A percentile compares a stretch with the other conserved stretches of the same genome.
These are phyloP conservation scores for Alternaria hordeiaustralica DNA, from an alignment of 2,329 filamentous ascomycete genomes.

Conservation along the genomic window DNA sequence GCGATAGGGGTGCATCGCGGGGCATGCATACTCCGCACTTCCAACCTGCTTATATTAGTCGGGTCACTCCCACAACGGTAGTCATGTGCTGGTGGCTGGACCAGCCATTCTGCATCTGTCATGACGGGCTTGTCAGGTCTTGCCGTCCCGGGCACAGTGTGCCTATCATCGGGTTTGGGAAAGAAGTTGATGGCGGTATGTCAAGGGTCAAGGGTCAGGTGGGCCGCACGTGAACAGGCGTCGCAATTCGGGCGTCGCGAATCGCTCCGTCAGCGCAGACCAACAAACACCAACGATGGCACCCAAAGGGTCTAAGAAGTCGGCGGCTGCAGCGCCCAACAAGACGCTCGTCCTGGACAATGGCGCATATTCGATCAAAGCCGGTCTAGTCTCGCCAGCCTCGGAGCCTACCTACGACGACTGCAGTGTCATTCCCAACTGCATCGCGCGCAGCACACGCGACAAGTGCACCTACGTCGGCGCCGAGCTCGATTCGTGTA, in stretches of 20 bases:
- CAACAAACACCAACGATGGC: constrained; percentile 29
- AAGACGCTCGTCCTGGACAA: constrained; percentile 89
- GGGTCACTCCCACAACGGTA: not conserved
- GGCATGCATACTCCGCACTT: constrained; percentile 5
- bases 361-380: constrained; percentile 89
- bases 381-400: constrained; percentile 67
- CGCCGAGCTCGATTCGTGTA: constrained; percentile 77
- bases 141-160: not conserved
- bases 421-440: constrained; percentile 83
- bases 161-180: not conserved
- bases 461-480: constrained; percentile 80
- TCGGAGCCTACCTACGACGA: constrained; percentile 34
- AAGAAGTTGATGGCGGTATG: not conserved
- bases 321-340: constrained; percentile 19
- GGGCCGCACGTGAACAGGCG: constrained; percentile 14
- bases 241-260: not conserved
- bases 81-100: not conserved
- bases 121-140: not conserved
- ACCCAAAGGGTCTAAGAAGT: constrained; percentile 43
- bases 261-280: not conserved
- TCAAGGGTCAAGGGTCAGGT: not conserved
- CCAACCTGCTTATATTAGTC: not conserved
- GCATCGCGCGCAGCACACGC: constrained; percentile 78
- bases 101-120: not conserved
- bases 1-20: not conserved